phyloP scores from a whole-genome alignment of 768 basidiomycete species.

The Leccinellum luteum region DNA sequence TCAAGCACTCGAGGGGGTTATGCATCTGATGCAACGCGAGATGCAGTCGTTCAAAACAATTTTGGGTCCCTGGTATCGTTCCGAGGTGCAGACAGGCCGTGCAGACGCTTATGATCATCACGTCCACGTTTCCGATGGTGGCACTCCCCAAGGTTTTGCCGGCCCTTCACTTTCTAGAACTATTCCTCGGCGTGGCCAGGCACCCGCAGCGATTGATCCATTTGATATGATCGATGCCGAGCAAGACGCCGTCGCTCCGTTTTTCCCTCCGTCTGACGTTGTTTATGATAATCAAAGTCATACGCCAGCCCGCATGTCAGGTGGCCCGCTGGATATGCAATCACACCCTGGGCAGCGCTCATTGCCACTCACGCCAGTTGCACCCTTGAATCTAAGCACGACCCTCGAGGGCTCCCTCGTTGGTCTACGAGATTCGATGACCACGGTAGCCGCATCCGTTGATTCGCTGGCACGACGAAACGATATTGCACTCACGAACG shows the following conservation, averaged over 20 bases:
- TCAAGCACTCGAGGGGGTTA: slow-evolving; percentile 53
- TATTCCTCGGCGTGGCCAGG: slow-evolving; percentile 12
- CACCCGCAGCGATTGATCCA: slow-evolving; percentile 12
- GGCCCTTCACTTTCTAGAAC: slow-evolving; percentile 21
- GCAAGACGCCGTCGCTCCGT: slow-evolving; percentile 23
- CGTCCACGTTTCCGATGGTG: slow-evolving; percentile 11
- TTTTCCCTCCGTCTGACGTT: slow-evolving; percentile 28
- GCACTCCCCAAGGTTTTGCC: slow-evolving; percentile 6
- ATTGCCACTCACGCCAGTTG: slow-evolving; percentile 39
- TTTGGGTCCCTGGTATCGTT: slow-evolving; percentile 64
- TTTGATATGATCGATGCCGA: slow-evolving; percentile 22
- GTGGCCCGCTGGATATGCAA: slow-evolving; percentile 20
- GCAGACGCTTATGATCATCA: slow-evolving; percentile 6
- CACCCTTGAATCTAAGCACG: slow-evolving; percentile 61
- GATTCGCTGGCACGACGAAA: slow-evolving; percentile 60
- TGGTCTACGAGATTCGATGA: slow-evolving; percentile 58
- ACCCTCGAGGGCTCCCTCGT: slow-evolving; percentile 61
- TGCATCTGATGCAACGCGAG: slow-evolving; percentile 54
- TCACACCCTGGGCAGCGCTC: slow-evolving; percentile 23
- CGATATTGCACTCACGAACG: slow-evolving; percentile 67
- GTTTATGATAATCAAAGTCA: slow-evolving; percentile 20
- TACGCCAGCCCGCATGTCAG: slow-evolving; percentile 14
- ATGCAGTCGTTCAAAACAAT: slow-evolving; percentile 52
- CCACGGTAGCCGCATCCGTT: slow-evolving; percentile 55
- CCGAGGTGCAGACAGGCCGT: slow-evolving; percentile 29